These are phyloP conservation scores for Cryptosporidium parvum DNA, from an alignment of 169 alveolate genomes.

Conservation along the genomic window DNA sequence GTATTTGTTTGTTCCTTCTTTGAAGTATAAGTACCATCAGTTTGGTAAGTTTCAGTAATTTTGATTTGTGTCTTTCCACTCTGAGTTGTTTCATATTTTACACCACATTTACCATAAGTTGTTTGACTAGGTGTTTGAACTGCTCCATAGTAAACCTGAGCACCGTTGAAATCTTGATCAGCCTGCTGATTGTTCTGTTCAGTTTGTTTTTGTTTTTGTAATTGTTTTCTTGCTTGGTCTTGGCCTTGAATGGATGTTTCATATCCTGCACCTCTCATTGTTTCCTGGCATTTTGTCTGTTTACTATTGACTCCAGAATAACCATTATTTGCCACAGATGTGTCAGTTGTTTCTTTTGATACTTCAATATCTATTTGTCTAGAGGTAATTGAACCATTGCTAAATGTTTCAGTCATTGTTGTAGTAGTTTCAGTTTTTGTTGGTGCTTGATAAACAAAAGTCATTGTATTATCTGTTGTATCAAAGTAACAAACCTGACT, in stretches of 20 bases:
- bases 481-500: conserved; percentile 10
- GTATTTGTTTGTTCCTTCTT: conserved; percentile 36
- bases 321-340: neutral
- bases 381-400: neutral
- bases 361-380: conserved; percentile 7
- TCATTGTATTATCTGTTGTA: conserved; percentile 21
- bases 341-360: neutral
- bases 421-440: conserved; percentile 50
- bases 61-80: conserved; percentile 30
- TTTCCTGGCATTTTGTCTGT: neutral
- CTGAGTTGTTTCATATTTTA: conserved; percentile 14
- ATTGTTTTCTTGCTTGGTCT: conserved; percentile 13
- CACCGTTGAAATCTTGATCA: neutral
- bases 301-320: neutral
- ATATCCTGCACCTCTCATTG: neutral
- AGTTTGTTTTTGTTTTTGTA: conserved; percentile 9
- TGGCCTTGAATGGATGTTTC: neutral
- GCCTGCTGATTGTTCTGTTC: neutral
- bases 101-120: conserved; percentile 2
- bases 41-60: conserved; percentile 26
- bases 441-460: neutral
- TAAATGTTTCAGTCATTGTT: conserved; percentile 33
- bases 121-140: conserved; percentile 1
- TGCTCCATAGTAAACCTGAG: neutral
- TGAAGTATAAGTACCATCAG: conserved; percentile 32